Percentiles rank a stretch among this genome's conserved stretches.
These are phyloP conservation scores for Tolypocladium guangdongense DNA, from an alignment of 2,329 filamentous ascomycete genomes.

Conservation along the genomic window DNA sequence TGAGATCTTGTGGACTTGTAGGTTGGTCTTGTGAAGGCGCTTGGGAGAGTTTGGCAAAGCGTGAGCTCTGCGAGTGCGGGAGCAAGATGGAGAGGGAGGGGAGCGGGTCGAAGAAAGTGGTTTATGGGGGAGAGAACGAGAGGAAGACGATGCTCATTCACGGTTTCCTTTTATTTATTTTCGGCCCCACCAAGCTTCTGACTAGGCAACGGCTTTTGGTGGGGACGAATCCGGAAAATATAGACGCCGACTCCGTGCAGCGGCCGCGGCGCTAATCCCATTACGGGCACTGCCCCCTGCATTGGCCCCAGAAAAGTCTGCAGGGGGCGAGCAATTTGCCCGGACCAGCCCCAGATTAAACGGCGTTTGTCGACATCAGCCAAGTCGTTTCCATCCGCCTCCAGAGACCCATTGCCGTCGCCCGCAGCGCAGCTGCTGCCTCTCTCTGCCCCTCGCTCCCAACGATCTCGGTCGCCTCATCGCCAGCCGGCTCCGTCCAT, in stretches of 20 bases:
- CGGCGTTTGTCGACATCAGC: background rate
- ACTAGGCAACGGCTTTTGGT: slow-evolving; percentile 22
- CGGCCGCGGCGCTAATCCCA: background rate
- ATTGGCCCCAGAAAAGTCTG: background rate
- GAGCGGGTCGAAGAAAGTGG: slow-evolving; percentile 5
- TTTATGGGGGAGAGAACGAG: slow-evolving; percentile 15
- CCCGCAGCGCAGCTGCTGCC: background rate
- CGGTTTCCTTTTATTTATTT: slow-evolving; percentile 35
- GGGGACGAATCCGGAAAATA: slow-evolving; percentile 3
- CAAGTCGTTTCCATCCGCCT: background rate
- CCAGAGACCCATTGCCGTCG: background rate
- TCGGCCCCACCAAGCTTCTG: slow-evolving; percentile 21
- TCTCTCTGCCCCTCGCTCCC: too few relatives aligned
- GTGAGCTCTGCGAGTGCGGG: background rate
- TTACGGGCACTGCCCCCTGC: background rate
- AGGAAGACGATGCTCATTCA: slow-evolving; percentile 8
- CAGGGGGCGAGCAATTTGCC: background rate
- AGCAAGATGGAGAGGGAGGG: slow-evolving; percentile 5
- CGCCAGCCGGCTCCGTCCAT: background rate
- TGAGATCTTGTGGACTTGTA: slow-evolving; percentile 36
- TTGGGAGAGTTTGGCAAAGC: slow-evolving; percentile 10
- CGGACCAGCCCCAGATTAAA: background rate
- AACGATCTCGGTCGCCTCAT: background rate
- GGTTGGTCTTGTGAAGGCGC: slow-evolving; percentile 14
- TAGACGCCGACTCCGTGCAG: background rate